These are phyloP conservation scores for Alternaria novae-zelandiae DNA, from an alignment of 2,329 filamentous ascomycete species.

Conservation along the genomic window DNA sequence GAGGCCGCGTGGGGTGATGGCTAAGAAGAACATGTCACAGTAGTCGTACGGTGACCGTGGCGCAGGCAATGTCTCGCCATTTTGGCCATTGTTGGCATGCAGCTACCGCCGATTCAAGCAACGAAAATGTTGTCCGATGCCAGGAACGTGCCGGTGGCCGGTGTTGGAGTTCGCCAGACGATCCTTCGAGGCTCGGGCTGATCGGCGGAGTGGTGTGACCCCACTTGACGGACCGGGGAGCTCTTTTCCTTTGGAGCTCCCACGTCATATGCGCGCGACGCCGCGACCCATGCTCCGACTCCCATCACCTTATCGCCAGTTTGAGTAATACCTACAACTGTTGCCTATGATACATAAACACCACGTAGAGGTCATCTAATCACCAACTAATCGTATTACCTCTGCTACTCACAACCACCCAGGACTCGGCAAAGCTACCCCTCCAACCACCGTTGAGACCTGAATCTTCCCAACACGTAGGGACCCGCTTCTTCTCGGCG, in stretches of 20 bases:
- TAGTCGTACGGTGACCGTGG: neutral
- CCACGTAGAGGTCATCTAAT: neutral
- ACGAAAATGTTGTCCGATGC: neutral
- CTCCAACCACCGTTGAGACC: slow-evolving; percentile 9
- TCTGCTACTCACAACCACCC: neutral
- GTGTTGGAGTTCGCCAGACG: neutral
- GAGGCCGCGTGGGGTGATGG: neutral
- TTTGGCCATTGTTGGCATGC: neutral
- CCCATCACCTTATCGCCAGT: slow-evolving; percentile 13
- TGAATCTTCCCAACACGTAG: slow-evolving; percentile 29
- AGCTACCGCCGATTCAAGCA: neutral
- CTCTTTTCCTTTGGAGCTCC: slow-evolving; percentile 20
- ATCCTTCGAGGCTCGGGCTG: slow-evolving; percentile 1
- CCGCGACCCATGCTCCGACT: slow-evolving; percentile 9
- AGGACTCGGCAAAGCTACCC: slow-evolving; percentile 18
- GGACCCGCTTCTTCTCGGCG: slow-evolving; percentile 28
- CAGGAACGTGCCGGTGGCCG: neutral
- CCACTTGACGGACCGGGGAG: slow-evolving; percentile 20
- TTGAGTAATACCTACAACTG: neutral
- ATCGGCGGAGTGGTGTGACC: slow-evolving; percentile 20
- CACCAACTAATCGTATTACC: neutral
- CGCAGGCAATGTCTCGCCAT: neutral
- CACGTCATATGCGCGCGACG: slow-evolving; percentile 21
- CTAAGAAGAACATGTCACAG: neutral
- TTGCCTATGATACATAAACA: neutral